Base-by-base conservation (phyloP, 257 asterid genomes). In the Nicotiana benthamiana region DNA sequence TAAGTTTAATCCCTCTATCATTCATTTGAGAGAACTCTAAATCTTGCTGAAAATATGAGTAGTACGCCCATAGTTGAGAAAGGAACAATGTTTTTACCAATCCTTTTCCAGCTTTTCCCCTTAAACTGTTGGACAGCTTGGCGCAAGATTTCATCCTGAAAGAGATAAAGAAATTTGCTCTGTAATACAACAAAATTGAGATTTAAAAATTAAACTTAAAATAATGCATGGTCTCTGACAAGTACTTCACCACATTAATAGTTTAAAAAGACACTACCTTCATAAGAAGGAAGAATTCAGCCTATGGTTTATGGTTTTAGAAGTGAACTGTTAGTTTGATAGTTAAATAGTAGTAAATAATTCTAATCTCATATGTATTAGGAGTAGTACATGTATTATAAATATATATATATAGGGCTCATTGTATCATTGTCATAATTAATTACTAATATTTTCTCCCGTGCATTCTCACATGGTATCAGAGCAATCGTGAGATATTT, bases 41-140 rank as follows among this genome's bases (percentile, higher is more conserved):
- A 43, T 65, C 22, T 30, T 30, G 48, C 26, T 65, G 51, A 28
- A 4, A 74, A 2, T 26, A 48, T 48, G 78, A 7, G 60, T 4
- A 48, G 27, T 48, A 8, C 9, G 5, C 43, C 43, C 43, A 16
- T 24, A 24, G 26, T n/a, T n/a, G n/a, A 27, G 36, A 12, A 61
- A 46, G 16, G 62, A 48, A 74, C 61, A 51, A 16, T 4, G 5
- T 51, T 48, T 74, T 74, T 83, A 85, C 99, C 99, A 87, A 95
- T 95, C 90, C 92, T 93, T 82, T 93, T 95, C 99, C 99, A 95
- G 85, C 93, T 95, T 82, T 95, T 95, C 51, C 98, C 99, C 72
- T 93, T 92, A 81, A 87, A 95, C 56, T 91, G 97, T 28, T 93
- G 94, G 79, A 95, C 99, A 83, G 98, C 98, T 85, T 86, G 87